A percentile compares a stretch with the other conserved stretches of the same genome.
Conservation (phyloP, 2,329 filamentous ascomycete species). For the Tolypocladium paradoxum region DNA sequence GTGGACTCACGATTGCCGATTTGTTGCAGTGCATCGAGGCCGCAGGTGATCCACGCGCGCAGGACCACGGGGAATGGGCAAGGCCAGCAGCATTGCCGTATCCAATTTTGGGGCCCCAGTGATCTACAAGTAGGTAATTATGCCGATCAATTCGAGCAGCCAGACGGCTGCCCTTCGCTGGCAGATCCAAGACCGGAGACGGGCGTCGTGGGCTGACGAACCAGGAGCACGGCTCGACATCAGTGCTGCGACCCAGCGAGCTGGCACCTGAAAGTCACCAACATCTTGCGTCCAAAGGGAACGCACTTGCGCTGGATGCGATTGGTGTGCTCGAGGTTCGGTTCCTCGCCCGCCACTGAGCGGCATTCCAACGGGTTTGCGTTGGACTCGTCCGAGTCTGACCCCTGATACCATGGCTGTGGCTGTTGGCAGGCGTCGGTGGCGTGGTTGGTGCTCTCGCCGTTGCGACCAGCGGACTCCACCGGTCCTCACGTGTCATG, state of each 20-base stretch:
- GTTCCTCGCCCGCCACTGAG: not conserved
- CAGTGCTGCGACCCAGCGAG: not conserved
- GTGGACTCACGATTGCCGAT: not conserved
- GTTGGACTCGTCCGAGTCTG: too few species aligned
- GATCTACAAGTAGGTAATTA: too few species aligned
- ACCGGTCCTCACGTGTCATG: too few species aligned
- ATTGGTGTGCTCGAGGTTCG: not conserved
- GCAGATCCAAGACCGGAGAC: not conserved
- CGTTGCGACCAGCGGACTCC: too few species aligned
- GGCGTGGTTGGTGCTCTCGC: too few species aligned
- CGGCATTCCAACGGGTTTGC: not conserved
- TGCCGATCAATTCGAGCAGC: not conserved
- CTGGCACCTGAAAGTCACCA: not conserved
- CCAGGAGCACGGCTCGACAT: not conserved
- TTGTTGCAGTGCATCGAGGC: not conserved
- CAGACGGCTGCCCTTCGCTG: not conserved
- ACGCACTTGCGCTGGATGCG: not conserved
- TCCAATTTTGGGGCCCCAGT: not conserved
- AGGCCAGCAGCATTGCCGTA: not conserved
- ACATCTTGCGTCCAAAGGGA: not conserved
- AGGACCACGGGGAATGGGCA: not conserved
- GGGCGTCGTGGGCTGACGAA: not conserved
- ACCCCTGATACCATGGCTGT: too few species aligned
- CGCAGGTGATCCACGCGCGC: not conserved
- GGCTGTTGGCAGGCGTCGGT: too few species aligned